Evolutionary conservation across 2,329 filamentous ascomycete species (phyloP).

Genomic region (Colletotrichum sp.): DNA sequence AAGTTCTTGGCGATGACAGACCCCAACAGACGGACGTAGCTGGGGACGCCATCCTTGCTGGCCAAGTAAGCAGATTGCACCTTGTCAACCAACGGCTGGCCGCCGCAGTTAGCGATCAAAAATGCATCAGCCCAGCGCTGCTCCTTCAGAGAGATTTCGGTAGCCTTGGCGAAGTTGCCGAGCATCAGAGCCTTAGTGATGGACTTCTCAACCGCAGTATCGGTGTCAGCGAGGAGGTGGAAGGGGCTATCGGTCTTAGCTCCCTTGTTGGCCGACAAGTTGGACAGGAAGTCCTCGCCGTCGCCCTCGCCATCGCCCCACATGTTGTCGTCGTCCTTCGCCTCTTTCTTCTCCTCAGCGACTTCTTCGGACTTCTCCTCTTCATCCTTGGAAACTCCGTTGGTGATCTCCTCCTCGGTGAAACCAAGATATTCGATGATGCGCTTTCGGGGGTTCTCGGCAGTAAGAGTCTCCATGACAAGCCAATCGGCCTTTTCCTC

Average conservation of each 20-base stretch:
- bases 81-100: constrained; percentile 91
- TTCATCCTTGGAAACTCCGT: constrained; percentile 47
- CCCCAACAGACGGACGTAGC: constrained; percentile 87
- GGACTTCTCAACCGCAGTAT: constrained; percentile 81
- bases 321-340: constrained; percentile 64
- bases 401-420: constrained; percentile 60
- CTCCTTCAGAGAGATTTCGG: constrained; percentile 87
- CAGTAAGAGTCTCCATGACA: constrained; percentile 87
- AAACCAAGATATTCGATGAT: constrained; percentile 94
- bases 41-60: constrained; percentile 81
- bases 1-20: constrained; percentile 96
- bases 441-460: constrained; percentile 82
- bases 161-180: constrained; percentile 87
- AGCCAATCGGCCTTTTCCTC: constrained; percentile 97
- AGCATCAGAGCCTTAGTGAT: constrained; percentile 90
- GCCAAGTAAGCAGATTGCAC: constrained; percentile 91
- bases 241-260: constrained; percentile 95
- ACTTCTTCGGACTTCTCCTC: constrained; percentile 35
- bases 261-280: constrained; percentile 85
- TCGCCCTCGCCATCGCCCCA: constrained; percentile 72
- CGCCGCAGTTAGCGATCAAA: constrained; percentile 96
- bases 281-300: constrained; percentile 80
- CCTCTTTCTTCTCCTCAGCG: constrained; percentile 31
- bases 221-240: constrained; percentile 83
- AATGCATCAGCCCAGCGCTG: constrained; percentile 94